Base-by-base conservation (phyloP, 2,329 filamentous ascomycete genomes). In the Neonectria magnoliae region DNA sequence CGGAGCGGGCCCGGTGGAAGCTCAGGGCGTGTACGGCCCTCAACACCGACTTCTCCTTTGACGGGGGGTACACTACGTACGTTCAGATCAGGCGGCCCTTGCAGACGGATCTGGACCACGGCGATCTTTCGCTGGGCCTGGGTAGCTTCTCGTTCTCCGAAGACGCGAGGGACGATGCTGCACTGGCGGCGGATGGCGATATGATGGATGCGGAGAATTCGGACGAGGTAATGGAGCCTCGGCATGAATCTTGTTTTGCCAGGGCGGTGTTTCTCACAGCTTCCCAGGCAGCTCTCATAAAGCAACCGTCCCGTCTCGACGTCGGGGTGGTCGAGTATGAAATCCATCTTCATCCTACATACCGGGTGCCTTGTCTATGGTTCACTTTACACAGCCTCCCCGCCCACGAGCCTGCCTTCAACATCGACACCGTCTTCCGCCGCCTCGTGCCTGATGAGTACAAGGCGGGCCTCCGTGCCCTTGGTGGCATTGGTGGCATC, bases 321-420 rank as follows among this genome's bases (percentile, higher is more conserved):
- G 76, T 77, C 67, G 80, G 81, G 60, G 81, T 84, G 71, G 87
- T 92, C 69, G 84, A 86, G 65, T 94, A 94, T 80, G 90, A 93
- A 77, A 88, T 94, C 72, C 85, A 93, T 73, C 83, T 92, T 65
- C 93, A 93, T 71, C 88, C 90, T 60, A 92, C 90, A 61, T 95
- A 94, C 79, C 86, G 86, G 66, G 87, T 91, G 50, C 92, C 92
- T 9, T 91, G 92, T 64, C 83, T 94, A 60, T 94, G 92, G 87
- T 93, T 95, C 81, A 87, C 83, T 58, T 78, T 93, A 72, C 85
- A 88, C 69, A 84, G 85, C 64, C 79, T 89, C 63, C 84, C 86
- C 18, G 78, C 81, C 52, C 82, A 84, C 62, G 87, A 89, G 67
- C 81, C 84, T 42, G 79, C 87, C 13, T 84, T 90, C 73, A 84